These are phyloP conservation scores for Nepenthes gracilis DNA, from an alignment of 148 eudicot species.

Conservation along the genomic window DNA sequence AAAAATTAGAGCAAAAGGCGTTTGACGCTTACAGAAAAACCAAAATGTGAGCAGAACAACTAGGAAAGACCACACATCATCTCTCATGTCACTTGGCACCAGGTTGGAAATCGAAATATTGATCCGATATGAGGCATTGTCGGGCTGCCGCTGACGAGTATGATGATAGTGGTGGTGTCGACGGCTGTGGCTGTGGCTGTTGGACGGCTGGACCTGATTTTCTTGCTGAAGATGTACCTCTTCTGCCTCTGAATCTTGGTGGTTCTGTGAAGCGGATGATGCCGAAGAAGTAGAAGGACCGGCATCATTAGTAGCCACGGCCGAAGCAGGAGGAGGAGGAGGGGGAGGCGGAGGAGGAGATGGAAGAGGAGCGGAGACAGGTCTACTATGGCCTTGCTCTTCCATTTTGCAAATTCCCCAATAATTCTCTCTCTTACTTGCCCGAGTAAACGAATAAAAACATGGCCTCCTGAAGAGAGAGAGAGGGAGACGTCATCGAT, in stretches of 20 bases:
- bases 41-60: slow-evolving; percentile 38
- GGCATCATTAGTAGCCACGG: too few species aligned
- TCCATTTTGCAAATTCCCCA: too few species aligned
- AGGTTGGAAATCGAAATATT: slow-evolving; percentile 9
- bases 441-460: too few species aligned
- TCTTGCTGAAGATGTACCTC: slow-evolving; percentile 2
- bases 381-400: too few species aligned
- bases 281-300: too few species aligned
- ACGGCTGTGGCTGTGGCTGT: neutral
- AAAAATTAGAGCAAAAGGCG: neutral
- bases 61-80: slow-evolving; percentile 38
- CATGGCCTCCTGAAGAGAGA: too few species aligned
- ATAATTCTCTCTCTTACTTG: too few species aligned
- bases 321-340: too few species aligned
- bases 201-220: neutral
- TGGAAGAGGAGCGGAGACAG: too few species aligned
- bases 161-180: slow-evolving; percentile 2
- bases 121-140: slow-evolving; percentile 10
- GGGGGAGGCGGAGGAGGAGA: too few species aligned
- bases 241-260: slow-evolving; percentile 10
- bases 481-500: too few species aligned
- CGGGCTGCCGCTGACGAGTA: slow-evolving; percentile 3
- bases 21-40: slow-evolving; percentile 35
- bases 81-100: slow-evolving; percentile 10
- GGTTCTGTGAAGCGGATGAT: too few species aligned